Conservation (phyloP, 805 yeast genomes). For the Metschnikowia proteae region DNA sequence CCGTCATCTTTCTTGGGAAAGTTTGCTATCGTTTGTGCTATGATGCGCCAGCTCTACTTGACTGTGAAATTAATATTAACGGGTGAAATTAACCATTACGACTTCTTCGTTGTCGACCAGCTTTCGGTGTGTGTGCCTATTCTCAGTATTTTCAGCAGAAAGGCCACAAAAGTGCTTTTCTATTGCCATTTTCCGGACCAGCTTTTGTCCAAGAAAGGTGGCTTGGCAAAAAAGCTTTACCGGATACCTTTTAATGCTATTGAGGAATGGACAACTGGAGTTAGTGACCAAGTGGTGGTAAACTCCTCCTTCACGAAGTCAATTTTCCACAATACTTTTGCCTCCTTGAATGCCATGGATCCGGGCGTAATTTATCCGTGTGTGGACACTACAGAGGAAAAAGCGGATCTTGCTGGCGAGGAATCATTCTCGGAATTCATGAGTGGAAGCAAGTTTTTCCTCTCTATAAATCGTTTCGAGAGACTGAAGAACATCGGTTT, state of each 20-base stretch:
- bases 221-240: conserved; percentile 57
- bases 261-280: conserved; percentile 76
- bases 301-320: conserved; percentile 80
- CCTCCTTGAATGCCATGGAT: conserved; percentile 28
- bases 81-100: conserved; percentile 51
- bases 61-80: conserved; percentile 42
- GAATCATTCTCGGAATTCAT: conserved; percentile 35
- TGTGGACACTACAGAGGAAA: conserved; percentile 46
- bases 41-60: conserved; percentile 73
- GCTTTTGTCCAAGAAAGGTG: conserved; percentile 58
- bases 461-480: conserved; percentile 88
- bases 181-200: conserved; percentile 98
- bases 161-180: conserved; percentile 57
- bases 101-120: conserved; percentile 83
- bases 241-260: conserved; percentile 78
- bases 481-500: conserved; percentile 75
- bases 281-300: conserved; percentile 78
- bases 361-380: conserved; percentile 75
- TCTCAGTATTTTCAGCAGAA: conserved; percentile 43
- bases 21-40: conserved; percentile 79
- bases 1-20: conserved; percentile 68
- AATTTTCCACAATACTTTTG: conserved; percentile 65
- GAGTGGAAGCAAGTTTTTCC: conserved; percentile 40
- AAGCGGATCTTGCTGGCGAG: conserved; percentile 21
- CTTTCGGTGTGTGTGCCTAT: conserved; percentile 80